phyloP scores from a whole-genome alignment of 176 grass and related monocot genomes.

The Hyparrhenia diplandra region DNA sequence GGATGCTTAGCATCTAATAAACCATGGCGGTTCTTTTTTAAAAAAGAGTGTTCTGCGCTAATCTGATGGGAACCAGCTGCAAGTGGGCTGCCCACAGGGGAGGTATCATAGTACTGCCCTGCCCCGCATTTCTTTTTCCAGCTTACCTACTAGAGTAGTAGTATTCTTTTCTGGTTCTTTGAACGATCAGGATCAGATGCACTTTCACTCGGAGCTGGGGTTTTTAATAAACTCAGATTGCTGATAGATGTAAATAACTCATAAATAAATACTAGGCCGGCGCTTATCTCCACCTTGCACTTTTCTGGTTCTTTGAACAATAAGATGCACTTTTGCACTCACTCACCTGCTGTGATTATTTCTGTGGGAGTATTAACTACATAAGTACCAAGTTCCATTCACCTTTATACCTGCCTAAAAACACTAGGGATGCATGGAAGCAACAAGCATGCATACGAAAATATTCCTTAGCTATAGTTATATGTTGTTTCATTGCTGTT shows the following conservation, averaged over 20 bases:
- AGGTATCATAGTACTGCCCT: background rate
- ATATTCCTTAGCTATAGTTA: too few species aligned
- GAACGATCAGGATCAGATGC: background rate
- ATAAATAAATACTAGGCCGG: too few species aligned
- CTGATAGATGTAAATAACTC: too few species aligned
- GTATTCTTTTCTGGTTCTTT: background rate
- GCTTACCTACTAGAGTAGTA: too few species aligned
- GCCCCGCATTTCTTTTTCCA: background rate
- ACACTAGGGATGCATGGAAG: background rate
- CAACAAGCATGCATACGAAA: too few species aligned
- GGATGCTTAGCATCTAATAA: background rate
- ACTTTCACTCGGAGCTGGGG: background rate
- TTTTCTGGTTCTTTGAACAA: too few species aligned
- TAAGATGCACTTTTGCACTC: too few species aligned
- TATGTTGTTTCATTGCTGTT: too few species aligned
- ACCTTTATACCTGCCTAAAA: background rate
- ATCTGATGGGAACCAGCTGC: constrained; percentile 5
- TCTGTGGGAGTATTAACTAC: background rate
- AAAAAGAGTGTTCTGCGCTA: too few species aligned
- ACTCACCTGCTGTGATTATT: background rate
- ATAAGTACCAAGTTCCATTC: background rate
- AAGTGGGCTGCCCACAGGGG: background rate
- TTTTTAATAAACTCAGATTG: too few species aligned
- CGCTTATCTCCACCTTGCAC: too few species aligned
- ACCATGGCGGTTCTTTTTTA: background rate